These are phyloP conservation scores for Zoysia pacifica DNA, from an alignment of 176 grass and related monocot genomes.

Conservation along the genomic window DNA sequence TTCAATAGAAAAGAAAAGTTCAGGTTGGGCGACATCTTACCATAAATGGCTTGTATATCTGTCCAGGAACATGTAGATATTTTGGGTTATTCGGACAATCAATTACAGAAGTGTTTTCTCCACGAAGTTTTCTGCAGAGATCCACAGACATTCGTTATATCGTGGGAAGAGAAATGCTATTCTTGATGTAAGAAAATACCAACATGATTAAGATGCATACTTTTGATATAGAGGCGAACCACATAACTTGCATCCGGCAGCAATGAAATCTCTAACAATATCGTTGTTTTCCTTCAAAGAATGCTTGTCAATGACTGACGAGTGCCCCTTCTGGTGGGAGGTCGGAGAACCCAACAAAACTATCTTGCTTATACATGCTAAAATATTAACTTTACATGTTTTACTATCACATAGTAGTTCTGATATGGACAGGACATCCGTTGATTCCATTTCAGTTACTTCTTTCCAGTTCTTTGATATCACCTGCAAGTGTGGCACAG, in stretches of 20 bases:
- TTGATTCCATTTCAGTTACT: constrained; percentile 25
- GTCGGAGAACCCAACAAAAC: constrained; percentile 25
- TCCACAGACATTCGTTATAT: constrained; percentile 42
- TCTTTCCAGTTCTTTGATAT: constrained; percentile 57
- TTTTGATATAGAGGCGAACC: constrained; percentile 44
- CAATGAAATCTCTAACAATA: constrained; percentile 49
- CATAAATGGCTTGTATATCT: constrained; percentile 64
- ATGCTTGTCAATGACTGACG: constrained; percentile 38
- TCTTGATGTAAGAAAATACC: constrained; percentile 5
- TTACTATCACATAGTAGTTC: constrained; percentile 45
- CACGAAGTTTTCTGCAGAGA: constrained; percentile 46
- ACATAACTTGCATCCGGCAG: constrained; percentile 63
- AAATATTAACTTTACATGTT: constrained; percentile 37
- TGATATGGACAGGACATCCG: constrained; percentile 31
- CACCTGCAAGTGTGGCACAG: constrained; percentile 36
- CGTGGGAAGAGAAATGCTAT: neutral
- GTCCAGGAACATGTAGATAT: constrained; percentile 52
- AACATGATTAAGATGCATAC: constrained; percentile 36
- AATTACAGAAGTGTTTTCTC: constrained; percentile 24
- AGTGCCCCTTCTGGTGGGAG: constrained; percentile 23
- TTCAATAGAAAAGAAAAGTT: constrained; percentile 1
- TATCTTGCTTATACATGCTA: constrained; percentile 44
- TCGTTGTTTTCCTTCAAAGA: constrained; percentile 40
- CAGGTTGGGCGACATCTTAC: constrained; percentile 24
- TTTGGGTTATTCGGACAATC: constrained; percentile 56